A percentile compares a stretch with the other conserved stretches of the same genome.
These are phyloP conservation scores for Nakaseomyces glabratus DNA, from an alignment of 1,139 yeast species.

Conservation along the genomic window DNA sequence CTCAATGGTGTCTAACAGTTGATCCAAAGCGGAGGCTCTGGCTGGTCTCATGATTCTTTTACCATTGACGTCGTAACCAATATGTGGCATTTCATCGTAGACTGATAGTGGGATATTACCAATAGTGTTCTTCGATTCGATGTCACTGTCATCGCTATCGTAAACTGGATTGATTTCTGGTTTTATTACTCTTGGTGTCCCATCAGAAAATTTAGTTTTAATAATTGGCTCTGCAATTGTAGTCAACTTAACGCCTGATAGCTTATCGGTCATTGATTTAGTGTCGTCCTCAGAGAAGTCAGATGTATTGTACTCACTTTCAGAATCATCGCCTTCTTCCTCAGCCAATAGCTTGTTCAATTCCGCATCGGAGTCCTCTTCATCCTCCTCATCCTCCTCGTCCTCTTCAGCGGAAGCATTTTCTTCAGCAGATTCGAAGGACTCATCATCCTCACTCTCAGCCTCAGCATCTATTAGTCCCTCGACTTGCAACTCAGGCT, in stretches of 20 bases:
- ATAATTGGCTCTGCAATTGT: conserved; percentile 39
- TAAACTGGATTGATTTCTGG: conserved; percentile 91
- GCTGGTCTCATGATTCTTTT: conserved; percentile 98
- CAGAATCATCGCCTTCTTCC: conserved; percentile 34
- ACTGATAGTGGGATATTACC: conserved; percentile 91
- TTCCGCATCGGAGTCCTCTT: conserved; percentile 55
- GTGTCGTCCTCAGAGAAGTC: conserved; percentile 35
- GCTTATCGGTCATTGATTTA: conserved; percentile 44
- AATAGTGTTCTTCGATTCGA: conserved; percentile 75
- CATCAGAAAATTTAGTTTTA: conserved; percentile 64
- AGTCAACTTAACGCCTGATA: conserved; percentile 46
- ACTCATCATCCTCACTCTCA: conserved; percentile 15
- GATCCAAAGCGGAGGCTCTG: conserved; percentile 87
- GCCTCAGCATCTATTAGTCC: conserved; percentile 33
- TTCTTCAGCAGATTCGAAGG: conserved; percentile 27
- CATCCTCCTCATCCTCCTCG: conserved; percentile 26
- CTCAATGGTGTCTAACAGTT: conserved; percentile 78
- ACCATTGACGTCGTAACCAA: conserved; percentile 95
- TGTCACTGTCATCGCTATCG: conserved; percentile 88
- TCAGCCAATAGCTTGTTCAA: conserved; percentile 50
- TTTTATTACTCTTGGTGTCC: conserved; percentile 60
- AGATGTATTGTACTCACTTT: conserved; percentile 28
- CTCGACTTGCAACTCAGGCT: conserved; percentile 28
- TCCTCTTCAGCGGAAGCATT: conserved; percentile 16
- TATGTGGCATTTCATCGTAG: conserved; percentile 94